Evolutionary conservation across 306 rosid species (phyloP), one percentile per base, ranked within the genome.

Genomic region (Dicorynia guianensis): DNA sequence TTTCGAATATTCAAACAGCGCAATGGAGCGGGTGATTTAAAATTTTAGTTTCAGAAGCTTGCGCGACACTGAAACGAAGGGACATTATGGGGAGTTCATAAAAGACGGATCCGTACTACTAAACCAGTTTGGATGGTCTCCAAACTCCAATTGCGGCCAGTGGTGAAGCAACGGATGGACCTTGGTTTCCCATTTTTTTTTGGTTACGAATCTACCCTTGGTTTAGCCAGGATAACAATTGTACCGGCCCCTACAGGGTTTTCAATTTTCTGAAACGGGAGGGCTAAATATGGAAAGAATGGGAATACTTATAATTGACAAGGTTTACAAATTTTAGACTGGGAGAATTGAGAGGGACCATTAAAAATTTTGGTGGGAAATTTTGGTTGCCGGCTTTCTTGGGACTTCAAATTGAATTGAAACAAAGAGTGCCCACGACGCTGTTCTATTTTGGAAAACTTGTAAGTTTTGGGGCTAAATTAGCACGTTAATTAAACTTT

Each of bases 11-110:
- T 63, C 52, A 19, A 63, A 65, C 30, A 33, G 17, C 38, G 69
- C 40, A 52, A 53, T 25, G 36, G 54, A 74, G 87, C 89, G 89
- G 82, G 87, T 76, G 70, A 78, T 87, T 87, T 81, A 80, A 88
- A 59, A 61, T 67, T 56, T 36, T n/a, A 13, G n/a, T 20, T 11
- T 33, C 48, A 50, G 80, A 79, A 87, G 88, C 90, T 84, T 87
- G 88, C 82, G 71, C 15, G 85, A 81, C 80, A 86, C 64, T 58
- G 76, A 77, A 62, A 59, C 15, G 0, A 7, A 60, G 76, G 78
- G 75, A 15, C 6, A 11, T 18, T 77, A 44, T 67, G 72, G 86
- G 69, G 17, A 71, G 36, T 65, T 76, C 7, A n/a, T n/a, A n/a
- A n/a, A n/a, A n/a, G n/a, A n/a, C n/a, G n/a, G n/a, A n/a, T n/a